Base-by-base conservation (phyloP, 208 protist species). In the Lotmaria passim region DNA sequence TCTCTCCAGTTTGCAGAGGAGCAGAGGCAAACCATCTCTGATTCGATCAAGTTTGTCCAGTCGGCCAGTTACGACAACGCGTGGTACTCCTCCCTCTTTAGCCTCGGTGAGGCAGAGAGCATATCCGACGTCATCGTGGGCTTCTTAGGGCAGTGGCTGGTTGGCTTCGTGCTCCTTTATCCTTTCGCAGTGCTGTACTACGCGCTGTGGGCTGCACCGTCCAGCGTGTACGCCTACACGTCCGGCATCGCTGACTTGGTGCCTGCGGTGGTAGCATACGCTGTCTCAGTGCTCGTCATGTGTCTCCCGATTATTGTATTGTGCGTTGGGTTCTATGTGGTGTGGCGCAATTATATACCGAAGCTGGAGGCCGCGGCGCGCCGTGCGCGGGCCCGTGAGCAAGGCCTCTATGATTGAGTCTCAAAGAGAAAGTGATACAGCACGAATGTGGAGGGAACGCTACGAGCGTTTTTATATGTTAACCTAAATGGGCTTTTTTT, bases 161-260 rank as follows among this genome's bases (percentile, higher is more conserved):
- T 93, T 2, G 78, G 76, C 15, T 97, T 93, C 60, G 55, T 94
- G 7, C 24, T 92, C 6, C 53, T 97, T 66, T 95, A 95, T 73
- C 90, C 89, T 12, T 94, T 97, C 61, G 88, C 89, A 3, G 75
- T 87, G 1, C 26, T 89, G 0, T 97, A 95, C 72, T 97, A 94
- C 78, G 87, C 90, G 7, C 47, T 97, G 1, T 93, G 87, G 87
- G 66, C 72, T 3, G 85, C 87, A 0, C 93, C 93, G 21, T 83
- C 78, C 78, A 89, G 80, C 46, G 85, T 95, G 48, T 95, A 88
- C 52, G 74, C 71, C 31, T 97, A 95, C 79, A 87, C 61, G 6
- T 87, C 86, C 34, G 86, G 87, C 24, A 31, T 85, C 28, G 62
- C 75, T 0, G 86, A 90, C 50, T 15, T 97, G 14, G 51, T 93